Evolutionary conservation across 129 eudicot species (phyloP).

Genomic region (Glebionis coronaria): DNA sequence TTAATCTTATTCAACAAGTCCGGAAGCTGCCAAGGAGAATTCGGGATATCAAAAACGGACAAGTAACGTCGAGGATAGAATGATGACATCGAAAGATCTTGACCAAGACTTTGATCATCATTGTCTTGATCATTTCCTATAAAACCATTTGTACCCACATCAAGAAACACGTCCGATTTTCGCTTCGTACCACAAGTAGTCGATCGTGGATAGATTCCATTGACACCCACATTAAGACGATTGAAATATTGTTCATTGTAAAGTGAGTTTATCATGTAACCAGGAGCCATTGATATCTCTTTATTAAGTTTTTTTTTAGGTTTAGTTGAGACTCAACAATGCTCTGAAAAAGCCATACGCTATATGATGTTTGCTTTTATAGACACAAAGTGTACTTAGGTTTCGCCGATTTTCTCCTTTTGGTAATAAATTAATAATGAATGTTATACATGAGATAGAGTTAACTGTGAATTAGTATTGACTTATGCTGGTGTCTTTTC

Average conservation of each 20-base stretch:
- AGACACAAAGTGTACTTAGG: constrained; percentile 15
- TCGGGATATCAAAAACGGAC: constrained; percentile 26
- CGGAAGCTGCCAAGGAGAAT: too few species aligned
- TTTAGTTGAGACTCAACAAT: constrained; percentile 22
- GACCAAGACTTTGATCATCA: constrained; percentile 13
- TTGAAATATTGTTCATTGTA: constrained; percentile 26
- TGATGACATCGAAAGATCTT: constrained; percentile 25
- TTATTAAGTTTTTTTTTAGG: constrained; percentile 1
- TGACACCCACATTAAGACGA: constrained; percentile 15
- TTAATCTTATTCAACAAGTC: constrained; percentile 22
- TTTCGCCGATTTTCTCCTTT: neutral
- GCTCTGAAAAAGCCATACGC: constrained; percentile 51
- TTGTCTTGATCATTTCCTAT: neutral
- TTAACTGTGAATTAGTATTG: neutral
- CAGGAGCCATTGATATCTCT: constrained; percentile 38
- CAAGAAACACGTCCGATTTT: constrained; percentile 23
- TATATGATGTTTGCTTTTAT: constrained; percentile 26
- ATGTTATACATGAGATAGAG: neutral
- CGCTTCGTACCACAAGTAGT: constrained; percentile 21
- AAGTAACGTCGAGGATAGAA: constrained; percentile 20
- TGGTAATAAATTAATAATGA: neutral
- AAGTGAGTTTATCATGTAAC: constrained; percentile 23
- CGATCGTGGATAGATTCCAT: constrained; percentile 30
- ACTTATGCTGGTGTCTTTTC: constrained; percentile 8
- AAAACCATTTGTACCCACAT: constrained; percentile 14